phyloP scores from a whole-genome alignment of 2,329 filamentous ascomycete genomes.

The Ilyonectria sp. region DNA sequence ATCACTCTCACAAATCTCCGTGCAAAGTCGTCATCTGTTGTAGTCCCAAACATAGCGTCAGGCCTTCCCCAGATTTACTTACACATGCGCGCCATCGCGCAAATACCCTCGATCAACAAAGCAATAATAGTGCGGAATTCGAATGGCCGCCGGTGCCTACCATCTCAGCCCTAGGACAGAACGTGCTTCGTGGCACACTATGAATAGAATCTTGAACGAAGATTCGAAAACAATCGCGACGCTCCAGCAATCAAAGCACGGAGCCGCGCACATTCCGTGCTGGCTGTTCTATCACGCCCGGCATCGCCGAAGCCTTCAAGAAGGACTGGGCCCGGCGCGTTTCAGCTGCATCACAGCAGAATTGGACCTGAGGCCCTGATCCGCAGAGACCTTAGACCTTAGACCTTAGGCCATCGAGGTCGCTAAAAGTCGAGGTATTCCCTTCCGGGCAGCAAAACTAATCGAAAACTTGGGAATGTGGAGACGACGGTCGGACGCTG shows the following conservation, averaged over 20 bases:
- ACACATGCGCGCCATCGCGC: conserved; percentile 14
- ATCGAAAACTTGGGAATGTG: too few relatives aligned
- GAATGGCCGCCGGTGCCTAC: neutral
- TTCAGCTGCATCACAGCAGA: neutral
- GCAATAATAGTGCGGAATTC: conserved; percentile 1
- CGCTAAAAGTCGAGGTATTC: too few relatives aligned
- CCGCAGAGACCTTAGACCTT: too few relatives aligned
- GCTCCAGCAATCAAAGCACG: conserved; percentile 27
- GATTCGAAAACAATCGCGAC: neutral
- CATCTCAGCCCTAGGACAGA: conserved; percentile 3
- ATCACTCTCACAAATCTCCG: conserved; percentile 11
- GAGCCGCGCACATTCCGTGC: conserved; percentile 15
- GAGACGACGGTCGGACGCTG: too few relatives aligned
- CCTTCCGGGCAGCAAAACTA: too few relatives aligned
- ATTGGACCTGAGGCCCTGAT: too few relatives aligned
- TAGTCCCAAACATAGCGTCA: conserved; percentile 20
- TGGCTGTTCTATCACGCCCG: conserved; percentile 9
- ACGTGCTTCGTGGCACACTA: neutral
- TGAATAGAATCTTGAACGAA: conserved; percentile 15
- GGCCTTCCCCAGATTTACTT: conserved; percentile 31
- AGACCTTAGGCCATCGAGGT: too few relatives aligned
- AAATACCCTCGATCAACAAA: conserved; percentile 1
- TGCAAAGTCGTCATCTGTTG: neutral
- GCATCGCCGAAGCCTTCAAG: conserved; percentile 40
- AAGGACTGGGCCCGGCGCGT: conserved; percentile 21